Base-by-base conservation (phyloP, 2,329 filamentous ascomycete species). In the Aspergillus sojae region DNA sequence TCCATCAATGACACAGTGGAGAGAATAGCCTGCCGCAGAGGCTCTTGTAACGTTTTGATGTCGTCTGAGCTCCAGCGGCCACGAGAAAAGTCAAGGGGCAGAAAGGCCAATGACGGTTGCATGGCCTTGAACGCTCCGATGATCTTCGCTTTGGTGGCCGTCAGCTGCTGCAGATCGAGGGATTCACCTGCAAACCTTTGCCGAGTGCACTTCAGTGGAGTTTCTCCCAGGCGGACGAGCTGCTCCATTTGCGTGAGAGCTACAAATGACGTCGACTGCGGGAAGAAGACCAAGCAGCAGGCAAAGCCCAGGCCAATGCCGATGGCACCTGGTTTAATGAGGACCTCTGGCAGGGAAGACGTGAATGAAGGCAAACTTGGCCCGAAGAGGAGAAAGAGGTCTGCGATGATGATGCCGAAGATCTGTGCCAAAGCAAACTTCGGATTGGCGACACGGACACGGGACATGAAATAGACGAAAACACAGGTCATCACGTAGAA, bases 401-500 rank as follows among this genome's bases (percentile, higher is more conserved):
- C 81, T 1, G 73, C 74, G 36, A 82, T 75, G 30, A 85, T 82
- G 5, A 76, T 82, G 4, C 77, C 81, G 60, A 85, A 82, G 2
- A 84, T 74, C 62, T 83, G 81, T 19, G 78, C 43, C 5, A 84
- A 67, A 1, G 75, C 70, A n/a, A 84, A 75, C 64, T 85, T 84
- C 4, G 80, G 78, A 30, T 82, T 82, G 1, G 73, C 72, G 16
- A 77, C 79, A 39, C 82, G 77, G 19, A 84, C 39, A 1, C 83
- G 79, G 2, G 81, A 77, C 72, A 78, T 34, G 16, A 74, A 67
- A 61, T 84, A 84, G 48, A 84, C 76, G 54, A 84, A 80, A 5
- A 79, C 28, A 61, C 76, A 78, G 4, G 75, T 74, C 71, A 84
- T 73, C 59, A 77, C 72, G 53, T 75, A 73, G 19, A 74, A 71